A percentile compares a stretch with the other conserved stretches of the same genome.
Conservation (phyloP, 768 basidiomycete species). For the Mycena indigotica region DNA sequence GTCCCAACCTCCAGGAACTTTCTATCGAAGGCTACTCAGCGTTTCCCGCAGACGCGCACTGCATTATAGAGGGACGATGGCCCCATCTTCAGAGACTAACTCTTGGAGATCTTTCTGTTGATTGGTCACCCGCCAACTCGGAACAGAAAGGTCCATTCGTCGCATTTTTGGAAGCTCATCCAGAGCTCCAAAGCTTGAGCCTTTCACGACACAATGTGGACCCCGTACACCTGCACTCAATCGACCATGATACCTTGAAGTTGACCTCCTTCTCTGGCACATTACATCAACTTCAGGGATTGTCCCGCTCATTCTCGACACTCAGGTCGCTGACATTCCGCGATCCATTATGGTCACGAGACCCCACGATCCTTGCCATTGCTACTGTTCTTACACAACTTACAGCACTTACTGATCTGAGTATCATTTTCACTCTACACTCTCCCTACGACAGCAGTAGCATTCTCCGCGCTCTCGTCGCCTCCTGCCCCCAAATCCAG, state of each 20-base stretch:
- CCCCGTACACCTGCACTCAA: slow-evolving; percentile 52
- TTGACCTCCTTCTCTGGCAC: slow-evolving; percentile 68
- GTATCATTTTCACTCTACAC: slow-evolving; percentile 68
- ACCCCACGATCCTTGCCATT: slow-evolving; percentile 64
- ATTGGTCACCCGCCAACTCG: slow-evolving; percentile 46
- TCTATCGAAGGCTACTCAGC: slow-evolving; percentile 55
- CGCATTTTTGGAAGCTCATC: slow-evolving; percentile 69
- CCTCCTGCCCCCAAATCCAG: slow-evolving; percentile 64
- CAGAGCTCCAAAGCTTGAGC: slow-evolving; percentile 49
- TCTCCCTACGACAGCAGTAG: slow-evolving; percentile 75
- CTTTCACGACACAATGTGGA: slow-evolving; percentile 57
- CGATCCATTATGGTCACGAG: slow-evolving; percentile 67
- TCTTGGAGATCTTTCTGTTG: slow-evolving; percentile 67
- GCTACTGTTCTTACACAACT: slow-evolving; percentile 61
- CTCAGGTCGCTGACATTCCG: slow-evolving; percentile 63
- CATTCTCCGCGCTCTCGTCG: slow-evolving; percentile 64
- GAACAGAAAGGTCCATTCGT: slow-evolving; percentile 61
- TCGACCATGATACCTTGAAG: slow-evolving; percentile 50
- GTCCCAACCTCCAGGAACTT: slow-evolving; percentile 69
- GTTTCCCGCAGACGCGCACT: slow-evolving; percentile 56
- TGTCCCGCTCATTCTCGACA: slow-evolving; percentile 51
- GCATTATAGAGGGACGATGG: slow-evolving; percentile 65
- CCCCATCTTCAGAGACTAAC: slow-evolving; percentile 60
- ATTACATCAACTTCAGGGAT: slow-evolving; percentile 63
- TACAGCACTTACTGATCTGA: slow-evolving; percentile 57